Conservation (phyloP, 108 stramenopile genomes). For the Craspedostauros australis region DNA sequence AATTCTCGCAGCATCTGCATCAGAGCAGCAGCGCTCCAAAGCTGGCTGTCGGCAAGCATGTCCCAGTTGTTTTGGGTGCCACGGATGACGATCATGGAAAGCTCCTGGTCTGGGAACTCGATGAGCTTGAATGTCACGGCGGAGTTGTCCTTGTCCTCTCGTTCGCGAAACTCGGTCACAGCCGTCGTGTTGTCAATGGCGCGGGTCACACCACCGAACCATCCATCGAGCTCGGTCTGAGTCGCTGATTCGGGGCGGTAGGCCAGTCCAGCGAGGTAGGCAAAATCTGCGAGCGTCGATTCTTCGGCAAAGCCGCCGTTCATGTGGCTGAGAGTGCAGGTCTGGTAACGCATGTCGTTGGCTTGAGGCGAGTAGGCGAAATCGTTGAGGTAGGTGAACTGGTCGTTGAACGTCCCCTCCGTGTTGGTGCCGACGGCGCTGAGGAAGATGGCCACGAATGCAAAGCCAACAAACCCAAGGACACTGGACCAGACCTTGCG, state of each 20-base stretch:
- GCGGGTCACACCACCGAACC: slow-evolving; percentile 68
- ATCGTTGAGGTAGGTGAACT: slow-evolving; percentile 20
- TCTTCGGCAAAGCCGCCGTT: slow-evolving; percentile 4
- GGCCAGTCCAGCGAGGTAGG: slow-evolving; percentile 40
- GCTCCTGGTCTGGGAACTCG: slow-evolving; percentile 18
- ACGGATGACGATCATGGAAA: slow-evolving; percentile 57
- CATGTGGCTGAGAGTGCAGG: slow-evolving; percentile 31
- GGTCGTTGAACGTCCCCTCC: slow-evolving; percentile 14
- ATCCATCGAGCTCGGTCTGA: slow-evolving; percentile 31
- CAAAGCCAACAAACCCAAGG: slow-evolving; percentile 29
- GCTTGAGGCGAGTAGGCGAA: slow-evolving; percentile 30
- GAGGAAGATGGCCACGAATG: slow-evolving; percentile 35
- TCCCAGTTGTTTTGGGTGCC: slow-evolving; percentile 72
- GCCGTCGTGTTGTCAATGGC: slow-evolving; percentile 40
- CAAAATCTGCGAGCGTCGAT: slow-evolving; percentile 47
- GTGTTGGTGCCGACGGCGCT: slow-evolving; percentile 13
- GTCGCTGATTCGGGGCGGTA: slow-evolving; percentile 27
- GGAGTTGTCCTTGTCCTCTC: slow-evolving; percentile 9
- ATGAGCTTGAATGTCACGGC: slow-evolving; percentile 60
- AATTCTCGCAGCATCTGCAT: slow-evolving; percentile 53
- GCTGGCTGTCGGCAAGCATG: slow-evolving; percentile 60
- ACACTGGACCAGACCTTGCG: slow-evolving; percentile 23
- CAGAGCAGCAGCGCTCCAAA: slow-evolving; percentile 63
- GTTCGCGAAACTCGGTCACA: slow-evolving; percentile 35
- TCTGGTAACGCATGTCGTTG: slow-evolving; percentile 44